Evolutionary conservation across 129 eudicot species (phyloP).

Genomic region (Ambrosia trifida): DNA sequence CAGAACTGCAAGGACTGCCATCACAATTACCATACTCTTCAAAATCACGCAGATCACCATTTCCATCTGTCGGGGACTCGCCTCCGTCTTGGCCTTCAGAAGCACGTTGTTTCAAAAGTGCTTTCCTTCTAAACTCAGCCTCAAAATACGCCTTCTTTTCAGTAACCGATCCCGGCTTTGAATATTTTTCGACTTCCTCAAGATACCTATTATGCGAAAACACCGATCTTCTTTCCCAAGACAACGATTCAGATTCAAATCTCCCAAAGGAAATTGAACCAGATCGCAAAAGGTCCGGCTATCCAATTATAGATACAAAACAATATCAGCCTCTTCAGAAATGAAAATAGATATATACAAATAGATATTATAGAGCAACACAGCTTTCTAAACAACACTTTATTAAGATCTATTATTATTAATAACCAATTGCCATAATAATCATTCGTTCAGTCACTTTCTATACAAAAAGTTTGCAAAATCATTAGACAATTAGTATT

Average conservation of each 20-base stretch:
- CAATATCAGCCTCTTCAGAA: constrained; percentile 15
- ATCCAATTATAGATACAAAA: constrained; percentile 29
- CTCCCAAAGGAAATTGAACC: constrained; percentile 86
- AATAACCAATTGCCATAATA: neutral
- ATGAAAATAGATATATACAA: neutral
- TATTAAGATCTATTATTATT: neutral
- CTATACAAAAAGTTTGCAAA: neutral
- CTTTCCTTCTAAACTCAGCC: constrained; percentile 74
- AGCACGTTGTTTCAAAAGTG: constrained; percentile 57
- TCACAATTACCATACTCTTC: constrained; percentile 39
- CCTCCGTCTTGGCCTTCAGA: constrained; percentile 49
- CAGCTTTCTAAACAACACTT: constrained; percentile 4
- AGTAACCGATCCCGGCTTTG: constrained; percentile 88
- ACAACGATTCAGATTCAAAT: constrained; percentile 72
- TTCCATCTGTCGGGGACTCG: constrained; percentile 39
- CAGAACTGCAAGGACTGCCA: constrained; percentile 38
- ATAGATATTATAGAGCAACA: neutral
- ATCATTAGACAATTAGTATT: neutral
- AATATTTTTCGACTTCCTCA: constrained; percentile 84
- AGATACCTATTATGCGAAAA: constrained; percentile 85
- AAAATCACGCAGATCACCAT: constrained; percentile 27
- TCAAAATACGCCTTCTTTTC: constrained; percentile 92
- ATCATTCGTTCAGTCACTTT: constrained; percentile 14
- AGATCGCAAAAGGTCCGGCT: constrained; percentile 71
- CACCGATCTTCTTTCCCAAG: constrained; percentile 93